These are phyloP conservation scores for Candolleomyces eurysporus DNA, from an alignment of 768 basidiomycete genomes.

Conservation along the genomic window DNA sequence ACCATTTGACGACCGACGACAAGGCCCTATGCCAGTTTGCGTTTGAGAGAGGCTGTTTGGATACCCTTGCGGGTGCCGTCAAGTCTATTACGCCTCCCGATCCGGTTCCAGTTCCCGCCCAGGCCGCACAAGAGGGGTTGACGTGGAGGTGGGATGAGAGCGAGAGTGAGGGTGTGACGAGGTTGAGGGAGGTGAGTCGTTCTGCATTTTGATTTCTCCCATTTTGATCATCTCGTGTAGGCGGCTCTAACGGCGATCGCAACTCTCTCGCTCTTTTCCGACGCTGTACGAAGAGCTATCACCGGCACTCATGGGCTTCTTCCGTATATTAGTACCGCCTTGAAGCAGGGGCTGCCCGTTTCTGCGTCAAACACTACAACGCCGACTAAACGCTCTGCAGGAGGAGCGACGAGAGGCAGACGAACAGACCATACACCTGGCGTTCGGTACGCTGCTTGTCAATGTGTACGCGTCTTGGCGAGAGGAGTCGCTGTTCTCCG, in stretches of 20 bases:
- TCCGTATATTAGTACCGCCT: conserved; percentile 16
- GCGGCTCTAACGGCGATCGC: conserved; percentile 75
- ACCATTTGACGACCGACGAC: conserved; percentile 72
- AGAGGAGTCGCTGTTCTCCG: conserved; percentile 77
- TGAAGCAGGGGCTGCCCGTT: neutral
- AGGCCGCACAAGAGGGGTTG: neutral
- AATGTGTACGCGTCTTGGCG: conserved; percentile 77
- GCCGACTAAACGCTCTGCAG: neutral
- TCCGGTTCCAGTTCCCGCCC: neutral
- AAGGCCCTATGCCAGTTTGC: conserved; percentile 63
- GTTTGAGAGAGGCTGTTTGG: conserved; percentile 65
- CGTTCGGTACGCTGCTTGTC: conserved; percentile 84
- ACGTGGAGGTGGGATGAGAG: conserved; percentile 64
- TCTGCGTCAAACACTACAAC: neutral
- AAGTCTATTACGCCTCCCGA: conserved; percentile 52
- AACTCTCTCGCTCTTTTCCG: conserved; percentile 67
- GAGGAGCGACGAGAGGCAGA: neutral
- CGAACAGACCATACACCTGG: conserved; percentile 41
- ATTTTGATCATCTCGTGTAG: conserved; percentile 39
- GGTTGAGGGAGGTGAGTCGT: conserved; percentile 60
- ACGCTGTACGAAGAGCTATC: conserved; percentile 67
- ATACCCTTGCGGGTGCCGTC: conserved; percentile 50
- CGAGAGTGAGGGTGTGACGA: conserved; percentile 56
- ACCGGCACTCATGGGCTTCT: conserved; percentile 56
- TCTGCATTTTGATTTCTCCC: neutral